Base-by-base conservation (phyloP, 2,329 filamentous ascomycete species). In the Fusarium hostae region DNA sequence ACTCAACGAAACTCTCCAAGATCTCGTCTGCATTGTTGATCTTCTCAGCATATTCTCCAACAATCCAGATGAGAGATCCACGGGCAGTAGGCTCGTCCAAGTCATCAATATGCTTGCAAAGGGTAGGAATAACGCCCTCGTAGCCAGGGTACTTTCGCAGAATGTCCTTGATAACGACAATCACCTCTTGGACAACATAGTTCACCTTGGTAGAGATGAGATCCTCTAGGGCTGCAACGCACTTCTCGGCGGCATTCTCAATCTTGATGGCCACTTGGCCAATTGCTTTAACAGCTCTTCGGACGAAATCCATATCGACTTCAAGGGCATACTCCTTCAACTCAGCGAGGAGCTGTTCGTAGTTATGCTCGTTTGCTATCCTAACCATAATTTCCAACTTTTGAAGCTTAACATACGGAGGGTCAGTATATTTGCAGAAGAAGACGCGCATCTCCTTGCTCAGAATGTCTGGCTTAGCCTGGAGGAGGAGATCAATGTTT, bases 401-500 rank as follows among this genome's bases (percentile, higher is more conserved):
- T 79, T 97, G 93, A 66, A 99, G 90, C 82, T 99, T 99, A 77
- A 99, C 91, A 80, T 99, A 99, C 26, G 94, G 94, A 3, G 96
- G 95, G 76, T 99, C 96, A 80, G 98, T 98, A 85, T 99, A 99
- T 84, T 99, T 99, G 91, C 96, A 99, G 85, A 99, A 99, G 85
- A 99, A 99, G 12, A 99, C 96, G 47, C 96, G 90, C 78, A 99
- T 90, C 82, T 99, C 96, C 82, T 98, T 98, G 86, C 94, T 97
- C 13, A 99, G 87, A 61, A 99, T 98, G 75, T 97, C 95, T 15
- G 96, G 94, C 81, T 98, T 95, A 75, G 97, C 96, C 81, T 99
- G 96, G 30, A 99, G 87, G 9, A 99, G 87, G 37, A 99, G 89
- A 76, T 99, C 96, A 78, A 99, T 99, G 81, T 99, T 99, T 71